Evolutionary conservation across 495 filamentous ascomycete species (phyloP).

Genomic region (Talaromyces liani): DNA sequence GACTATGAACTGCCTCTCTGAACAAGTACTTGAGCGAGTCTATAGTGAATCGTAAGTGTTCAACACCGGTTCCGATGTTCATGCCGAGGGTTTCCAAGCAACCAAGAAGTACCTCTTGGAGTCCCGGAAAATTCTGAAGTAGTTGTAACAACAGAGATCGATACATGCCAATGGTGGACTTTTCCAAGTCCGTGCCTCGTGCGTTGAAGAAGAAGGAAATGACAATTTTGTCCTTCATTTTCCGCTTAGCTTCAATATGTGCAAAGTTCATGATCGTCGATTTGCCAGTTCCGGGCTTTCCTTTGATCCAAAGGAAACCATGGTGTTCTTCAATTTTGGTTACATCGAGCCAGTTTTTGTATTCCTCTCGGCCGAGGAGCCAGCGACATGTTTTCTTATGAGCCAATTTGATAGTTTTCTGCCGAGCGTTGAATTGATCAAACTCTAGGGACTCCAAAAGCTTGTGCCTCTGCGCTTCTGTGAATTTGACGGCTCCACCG

Average conservation of each 20-base stretch:
- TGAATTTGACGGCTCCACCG: too few species aligned
- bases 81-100: too few species aligned
- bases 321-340: slow-evolving; percentile 8
- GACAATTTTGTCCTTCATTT: slow-evolving; percentile 12
- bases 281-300: slow-evolving; percentile 50
- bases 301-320: slow-evolving; percentile 51
- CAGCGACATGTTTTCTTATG: slow-evolving; percentile 40
- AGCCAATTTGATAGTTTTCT: slow-evolving; percentile 16
- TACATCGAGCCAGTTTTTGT: slow-evolving; percentile 37
- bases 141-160: slow-evolving; percentile 39
- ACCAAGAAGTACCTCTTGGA: slow-evolving; percentile 14
- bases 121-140: slow-evolving; percentile 19
- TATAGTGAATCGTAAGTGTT: not conserved
- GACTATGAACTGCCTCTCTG: not conserved
- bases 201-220: slow-evolving; percentile 49
- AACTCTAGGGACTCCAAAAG: slow-evolving; percentile 22
- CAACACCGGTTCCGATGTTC: not conserved
- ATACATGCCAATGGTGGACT: slow-evolving; percentile 46
- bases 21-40: not conserved
- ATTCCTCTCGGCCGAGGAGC: slow-evolving; percentile 33
- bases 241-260: slow-evolving; percentile 16
- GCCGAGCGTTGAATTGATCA: slow-evolving; percentile 20
- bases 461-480: too few species aligned
- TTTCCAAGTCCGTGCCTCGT: slow-evolving; percentile 40
- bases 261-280: slow-evolving; percentile 46